phyloP scores from a whole-genome alignment of 106 monocot species.

The Iris macrosiphon region DNA sequence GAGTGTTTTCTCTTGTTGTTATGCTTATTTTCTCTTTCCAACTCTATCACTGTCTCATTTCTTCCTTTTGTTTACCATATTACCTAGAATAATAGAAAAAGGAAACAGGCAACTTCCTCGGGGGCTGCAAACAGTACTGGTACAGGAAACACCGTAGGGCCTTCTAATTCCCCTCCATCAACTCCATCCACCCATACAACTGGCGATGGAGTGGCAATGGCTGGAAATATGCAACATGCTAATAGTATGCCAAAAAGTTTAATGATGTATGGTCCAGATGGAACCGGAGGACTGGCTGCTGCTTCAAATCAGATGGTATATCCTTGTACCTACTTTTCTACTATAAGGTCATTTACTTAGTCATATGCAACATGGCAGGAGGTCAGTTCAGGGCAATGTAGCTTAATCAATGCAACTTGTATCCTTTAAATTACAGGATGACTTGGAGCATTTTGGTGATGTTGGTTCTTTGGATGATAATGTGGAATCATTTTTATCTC shows the following conservation, averaged over 20 bases:
- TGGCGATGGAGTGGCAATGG: constrained; percentile 62
- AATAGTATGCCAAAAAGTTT: constrained; percentile 67
- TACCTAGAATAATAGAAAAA: constrained; percentile 68
- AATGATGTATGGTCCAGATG: constrained; percentile 81
- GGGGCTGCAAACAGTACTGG: constrained; percentile 95
- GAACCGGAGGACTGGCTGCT: constrained; percentile 69
- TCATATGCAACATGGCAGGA: background rate
- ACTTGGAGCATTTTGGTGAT: constrained; percentile 82
- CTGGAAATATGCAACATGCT: constrained; percentile 62
- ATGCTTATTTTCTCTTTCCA: background rate
- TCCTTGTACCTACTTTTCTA: too few species aligned
- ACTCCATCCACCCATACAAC: constrained; percentile 94
- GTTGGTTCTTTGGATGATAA: constrained; percentile 91
- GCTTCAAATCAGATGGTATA: constrained; percentile 95
- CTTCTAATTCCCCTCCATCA: constrained; percentile 84
- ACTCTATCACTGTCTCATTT: background rate
- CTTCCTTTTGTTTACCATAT: background rate
- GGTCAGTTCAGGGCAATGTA: background rate
- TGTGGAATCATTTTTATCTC: constrained; percentile 93
- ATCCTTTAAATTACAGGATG: constrained; percentile 54
- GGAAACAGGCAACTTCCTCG: constrained; percentile 81
- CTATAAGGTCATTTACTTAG: background rate
- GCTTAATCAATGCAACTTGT: background rate
- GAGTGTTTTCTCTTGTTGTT: background rate
- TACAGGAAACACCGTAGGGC: constrained; percentile 86